Evolutionary conservation across 805 yeast species (phyloP).

Genomic region (Jamesozyma piceae): DNA sequence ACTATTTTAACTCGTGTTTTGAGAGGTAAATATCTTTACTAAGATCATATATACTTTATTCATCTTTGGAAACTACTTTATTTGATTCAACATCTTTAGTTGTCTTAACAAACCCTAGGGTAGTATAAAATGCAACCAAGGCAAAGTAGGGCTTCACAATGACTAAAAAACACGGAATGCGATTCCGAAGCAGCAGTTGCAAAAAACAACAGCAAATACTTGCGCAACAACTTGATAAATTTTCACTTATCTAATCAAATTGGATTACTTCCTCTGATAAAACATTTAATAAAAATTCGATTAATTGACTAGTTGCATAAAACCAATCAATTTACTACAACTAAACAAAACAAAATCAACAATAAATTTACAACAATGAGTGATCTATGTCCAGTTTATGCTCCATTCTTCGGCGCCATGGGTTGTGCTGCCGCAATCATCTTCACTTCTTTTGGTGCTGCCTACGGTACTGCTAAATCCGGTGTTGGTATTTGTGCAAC

Average conservation of each 20-base stretch:
- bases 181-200: conserved; percentile 1
- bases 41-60: too few species aligned
- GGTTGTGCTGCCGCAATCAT: conserved; percentile 99
- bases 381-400: conserved; percentile 36
- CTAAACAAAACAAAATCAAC: background rate
- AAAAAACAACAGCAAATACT: background rate
- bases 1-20: too few species aligned
- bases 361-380: conserved; percentile 14
- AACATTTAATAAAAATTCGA: background rate
- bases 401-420: conserved; percentile 97
- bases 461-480: conserved; percentile 97
- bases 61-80: too few species aligned
- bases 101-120: too few species aligned
- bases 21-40: too few species aligned
- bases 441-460: conserved; percentile 98
- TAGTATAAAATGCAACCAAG: too few species aligned
- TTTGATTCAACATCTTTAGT: too few species aligned
- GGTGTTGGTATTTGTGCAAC: conserved; percentile 99
- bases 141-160: too few species aligned
- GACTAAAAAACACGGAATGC: background rate
- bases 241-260: background rate
- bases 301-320: background rate
- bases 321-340: background rate
- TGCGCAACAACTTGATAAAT: background rate
- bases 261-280: background rate